Evolutionary conservation across 352 stramenopile genomes (phyloP), one percentile per base, ranked within the genome.

Genomic region (Achlya hypogyna): DNA sequence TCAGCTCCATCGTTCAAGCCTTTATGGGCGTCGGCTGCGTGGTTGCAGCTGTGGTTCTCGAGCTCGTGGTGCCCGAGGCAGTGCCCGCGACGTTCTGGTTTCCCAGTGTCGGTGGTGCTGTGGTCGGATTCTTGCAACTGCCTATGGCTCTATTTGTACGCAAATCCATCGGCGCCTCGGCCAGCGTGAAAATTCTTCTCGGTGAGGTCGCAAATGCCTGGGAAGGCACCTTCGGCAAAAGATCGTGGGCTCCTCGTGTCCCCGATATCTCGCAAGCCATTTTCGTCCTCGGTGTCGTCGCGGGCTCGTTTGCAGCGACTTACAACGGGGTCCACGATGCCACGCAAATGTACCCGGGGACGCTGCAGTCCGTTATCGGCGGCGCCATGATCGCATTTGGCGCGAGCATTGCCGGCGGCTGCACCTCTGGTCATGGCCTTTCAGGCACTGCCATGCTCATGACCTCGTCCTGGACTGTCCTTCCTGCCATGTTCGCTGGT

Each of bases 111-210:
- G 40, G 53, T 8, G 69, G 69, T 12, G 53, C 56, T 1, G 52
- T 71, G 28, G 58, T 74, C 18, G 69, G 69, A 20, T 42, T 52
- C 5, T 23, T 74, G 25, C 69, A 74, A 38, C 52, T 74, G 12
- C 69, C 69, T 5, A 63, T 74, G n/a, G 64, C 49, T 22, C 40
- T 65, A 20, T 16, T 69, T 0, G 29, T 74, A 29, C 52, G 63
- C 20, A 56, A 40, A 53, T 65, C 69, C 5, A 51, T 74, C 31
- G 63, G 63, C 1, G 63, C 54, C 2, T 56, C 45, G 1, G 42
- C 47, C 5, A 58, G 63, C 2, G 68, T 68, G 43, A 69, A 71
- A 51, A 47, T 51, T 0, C 28, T 71, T 20, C n/a, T 64, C 9
- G 63, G 38, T 10, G 38, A 68, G 20, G 49, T 22, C 20, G n/a